Conservation (phyloP, 208 protist genomes). For the Kentomonas sorsogonicus region DNA sequence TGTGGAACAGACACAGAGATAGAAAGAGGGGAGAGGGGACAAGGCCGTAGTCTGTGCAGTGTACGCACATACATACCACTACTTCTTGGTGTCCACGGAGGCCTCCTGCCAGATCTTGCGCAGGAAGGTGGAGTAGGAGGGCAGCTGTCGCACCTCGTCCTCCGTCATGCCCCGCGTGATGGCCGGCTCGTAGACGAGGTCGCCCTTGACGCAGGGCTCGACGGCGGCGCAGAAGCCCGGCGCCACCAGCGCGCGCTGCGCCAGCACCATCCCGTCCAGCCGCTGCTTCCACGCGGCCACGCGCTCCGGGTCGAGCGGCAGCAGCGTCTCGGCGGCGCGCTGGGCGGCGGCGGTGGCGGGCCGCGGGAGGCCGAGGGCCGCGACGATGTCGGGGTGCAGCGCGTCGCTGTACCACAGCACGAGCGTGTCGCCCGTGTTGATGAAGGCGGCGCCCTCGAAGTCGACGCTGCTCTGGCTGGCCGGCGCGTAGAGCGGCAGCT, state of each 20-base stretch:
- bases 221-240: slow-evolving; percentile 31
- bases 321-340: slow-evolving; percentile 10
- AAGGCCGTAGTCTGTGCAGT: not conserved
- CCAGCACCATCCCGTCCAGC: slow-evolving; percentile 39
- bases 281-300: slow-evolving; percentile 48
- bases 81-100: slow-evolving; percentile 21
- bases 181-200: slow-evolving; percentile 43
- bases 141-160: slow-evolving; percentile 45
- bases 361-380: slow-evolving; percentile 36
- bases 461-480: slow-evolving; percentile 52
- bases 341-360: slow-evolving; percentile 13
- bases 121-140: slow-evolving; percentile 64
- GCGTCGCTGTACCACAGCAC: slow-evolving; percentile 74
- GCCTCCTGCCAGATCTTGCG: slow-evolving; percentile 51
- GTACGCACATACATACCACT: slow-evolving; percentile 3
- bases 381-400: slow-evolving; percentile 30
- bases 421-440: slow-evolving; percentile 45
- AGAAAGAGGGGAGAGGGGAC: not conserved
- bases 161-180: slow-evolving; percentile 70
- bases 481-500: slow-evolving; percentile 50
- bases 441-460: slow-evolving; percentile 52
- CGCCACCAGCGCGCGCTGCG: slow-evolving; percentile 26
- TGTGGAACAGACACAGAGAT: not conserved
- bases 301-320: slow-evolving; percentile 38
- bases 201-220: slow-evolving; percentile 49